phyloP scores from a whole-genome alignment of 495 filamentous ascomycete species.

The Achaetomiella virescens region DNA sequence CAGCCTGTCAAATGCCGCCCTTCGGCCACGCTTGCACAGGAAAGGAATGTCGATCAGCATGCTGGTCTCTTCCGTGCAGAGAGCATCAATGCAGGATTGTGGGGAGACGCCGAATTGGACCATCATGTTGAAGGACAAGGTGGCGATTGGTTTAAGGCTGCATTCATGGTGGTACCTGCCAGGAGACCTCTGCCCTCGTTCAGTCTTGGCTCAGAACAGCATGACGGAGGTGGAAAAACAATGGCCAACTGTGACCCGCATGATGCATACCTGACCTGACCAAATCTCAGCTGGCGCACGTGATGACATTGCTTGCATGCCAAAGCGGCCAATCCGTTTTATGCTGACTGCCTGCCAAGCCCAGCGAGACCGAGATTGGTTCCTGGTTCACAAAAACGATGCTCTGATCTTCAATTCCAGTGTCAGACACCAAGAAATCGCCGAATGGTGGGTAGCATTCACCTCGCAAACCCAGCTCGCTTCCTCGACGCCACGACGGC shows the following conservation, averaged over 20 bases:
- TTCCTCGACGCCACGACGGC: background rate
- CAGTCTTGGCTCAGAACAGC: too few relatives aligned
- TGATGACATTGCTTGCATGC: background rate
- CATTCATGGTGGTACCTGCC: too few relatives aligned
- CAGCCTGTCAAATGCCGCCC: background rate
- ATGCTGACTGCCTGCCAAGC: constrained; percentile 2
- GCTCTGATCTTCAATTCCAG: too few relatives aligned
- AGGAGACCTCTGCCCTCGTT: too few relatives aligned
- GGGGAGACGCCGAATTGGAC: background rate
- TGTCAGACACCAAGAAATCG: too few relatives aligned
- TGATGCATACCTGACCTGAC: too few relatives aligned
- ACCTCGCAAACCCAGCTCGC: background rate
- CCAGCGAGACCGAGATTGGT: too few relatives aligned
- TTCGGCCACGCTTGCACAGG: background rate
- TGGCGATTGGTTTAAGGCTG: too few relatives aligned
- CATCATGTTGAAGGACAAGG: background rate
- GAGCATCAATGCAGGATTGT: background rate
- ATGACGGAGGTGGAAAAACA: too few relatives aligned
- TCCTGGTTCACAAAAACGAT: too few relatives aligned
- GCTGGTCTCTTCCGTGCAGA: background rate
- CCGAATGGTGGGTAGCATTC: background rate
- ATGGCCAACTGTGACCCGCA: too few relatives aligned
- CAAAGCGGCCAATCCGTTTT: background rate
- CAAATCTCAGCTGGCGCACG: background rate
- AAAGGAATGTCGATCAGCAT: background rate